A percentile compares a stretch with the other conserved stretches of the same genome.
These are phyloP conservation scores for Byssochlamys sp. DNA, from an alignment of 2,329 filamentous ascomycete genomes.

Conservation along the genomic window DNA sequence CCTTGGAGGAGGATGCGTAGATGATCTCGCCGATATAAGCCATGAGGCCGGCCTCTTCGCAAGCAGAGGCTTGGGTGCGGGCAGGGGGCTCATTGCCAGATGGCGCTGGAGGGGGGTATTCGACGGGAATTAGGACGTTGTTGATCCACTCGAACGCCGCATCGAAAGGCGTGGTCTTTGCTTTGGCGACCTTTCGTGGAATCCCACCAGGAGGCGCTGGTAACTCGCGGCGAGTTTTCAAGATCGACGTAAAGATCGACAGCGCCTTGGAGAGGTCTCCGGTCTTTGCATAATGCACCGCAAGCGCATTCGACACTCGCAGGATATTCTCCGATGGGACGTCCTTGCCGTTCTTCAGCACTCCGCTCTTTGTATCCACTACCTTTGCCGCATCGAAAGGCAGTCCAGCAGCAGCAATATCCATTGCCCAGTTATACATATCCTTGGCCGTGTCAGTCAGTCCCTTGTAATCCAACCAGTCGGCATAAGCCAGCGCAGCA, in stretches of 20 bases:
- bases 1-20: conserved; percentile 56
- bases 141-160: conserved; percentile 31
- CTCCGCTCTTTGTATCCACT: conserved; percentile 53
- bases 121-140: conserved; percentile 42
- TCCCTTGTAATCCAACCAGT: conserved; percentile 73
- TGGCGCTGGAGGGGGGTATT: conserved; percentile 60
- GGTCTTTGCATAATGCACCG: conserved; percentile 63
- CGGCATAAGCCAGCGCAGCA: conserved; percentile 71
- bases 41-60: conserved; percentile 77
- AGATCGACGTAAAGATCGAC: conserved; percentile 73
- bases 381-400: conserved; percentile 36
- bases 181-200: not conserved
- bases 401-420: conserved; percentile 57
- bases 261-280: conserved; percentile 61
- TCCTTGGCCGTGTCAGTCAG: conserved; percentile 55
- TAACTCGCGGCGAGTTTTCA: conserved; percentile 61
- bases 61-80: conserved; percentile 57
- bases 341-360: conserved; percentile 48
- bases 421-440: conserved; percentile 66
- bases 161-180: conserved; percentile 17
- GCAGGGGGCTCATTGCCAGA: conserved; percentile 60
- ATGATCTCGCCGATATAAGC: conserved; percentile 91
- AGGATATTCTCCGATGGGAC: conserved; percentile 65
- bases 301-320: conserved; percentile 64
- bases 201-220: conserved; percentile 29